Conservation (phyloP, 2,329 filamentous ascomycete genomes). For the Aspergillus calidoustus region DNA sequence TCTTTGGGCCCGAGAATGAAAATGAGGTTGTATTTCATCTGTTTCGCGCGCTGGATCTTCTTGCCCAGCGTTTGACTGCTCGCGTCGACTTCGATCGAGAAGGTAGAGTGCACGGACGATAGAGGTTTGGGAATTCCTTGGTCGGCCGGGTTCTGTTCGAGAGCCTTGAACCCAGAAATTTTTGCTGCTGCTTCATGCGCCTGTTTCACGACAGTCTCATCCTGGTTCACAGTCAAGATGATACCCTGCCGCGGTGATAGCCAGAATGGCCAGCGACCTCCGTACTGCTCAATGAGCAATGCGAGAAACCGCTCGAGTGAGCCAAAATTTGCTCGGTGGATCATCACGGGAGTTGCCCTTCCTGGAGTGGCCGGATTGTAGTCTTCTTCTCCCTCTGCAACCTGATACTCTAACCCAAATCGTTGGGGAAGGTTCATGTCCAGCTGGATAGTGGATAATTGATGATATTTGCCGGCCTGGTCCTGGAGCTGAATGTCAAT, state of each 20-base stretch:
- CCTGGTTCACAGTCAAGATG: conserved; percentile 71
- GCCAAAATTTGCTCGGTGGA: conserved; percentile 83
- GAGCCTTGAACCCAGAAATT: conserved; percentile 50
- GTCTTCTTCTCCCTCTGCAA: conserved; percentile 47
- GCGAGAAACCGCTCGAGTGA: conserved; percentile 86
- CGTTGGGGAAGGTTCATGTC: conserved; percentile 87
- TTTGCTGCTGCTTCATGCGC: conserved; percentile 55
- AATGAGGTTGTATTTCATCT: conserved; percentile 73
- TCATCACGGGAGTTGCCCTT: conserved; percentile 73
- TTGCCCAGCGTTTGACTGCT: conserved; percentile 65
- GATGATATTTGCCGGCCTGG: conserved; percentile 81
- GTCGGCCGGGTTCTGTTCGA: conserved; percentile 27
- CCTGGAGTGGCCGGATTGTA: conserved; percentile 54
- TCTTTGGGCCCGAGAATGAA: conserved; percentile 73
- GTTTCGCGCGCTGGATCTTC: conserved; percentile 74
- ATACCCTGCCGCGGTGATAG: conserved; percentile 78
- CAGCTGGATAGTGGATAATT: conserved; percentile 86
- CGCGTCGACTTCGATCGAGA: conserved; percentile 73
- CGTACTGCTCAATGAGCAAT: conserved; percentile 80
- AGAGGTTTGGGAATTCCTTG: conserved; percentile 40
- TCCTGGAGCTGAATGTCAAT: conserved; percentile 85
- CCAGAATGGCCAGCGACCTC: conserved; percentile 86
- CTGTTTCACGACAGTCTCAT: conserved; percentile 52
- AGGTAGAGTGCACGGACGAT: conserved; percentile 60
- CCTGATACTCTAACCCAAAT: conserved; percentile 76